These are phyloP conservation scores for Fusarium duplospermum DNA, from an alignment of 2,329 filamentous ascomycete species.

Conservation along the genomic window DNA sequence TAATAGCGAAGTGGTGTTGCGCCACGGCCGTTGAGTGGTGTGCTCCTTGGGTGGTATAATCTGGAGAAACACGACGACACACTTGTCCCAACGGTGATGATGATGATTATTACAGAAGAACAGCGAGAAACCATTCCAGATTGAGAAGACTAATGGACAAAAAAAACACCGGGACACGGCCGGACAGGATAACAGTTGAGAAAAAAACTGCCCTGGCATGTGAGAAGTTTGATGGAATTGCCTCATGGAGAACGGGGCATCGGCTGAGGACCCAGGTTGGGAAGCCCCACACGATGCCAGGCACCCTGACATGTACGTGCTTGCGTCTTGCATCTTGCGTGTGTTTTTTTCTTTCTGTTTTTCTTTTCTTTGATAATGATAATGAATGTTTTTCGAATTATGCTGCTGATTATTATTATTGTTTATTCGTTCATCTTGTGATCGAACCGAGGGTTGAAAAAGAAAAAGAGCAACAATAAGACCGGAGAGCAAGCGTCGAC, in stretches of 20 bases:
- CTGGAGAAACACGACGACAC: neutral
- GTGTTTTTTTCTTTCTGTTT: neutral
- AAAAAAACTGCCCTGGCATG: conserved; percentile 20
- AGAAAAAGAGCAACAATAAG: neutral
- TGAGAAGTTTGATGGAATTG: conserved; percentile 41
- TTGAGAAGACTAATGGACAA: conserved; percentile 11
- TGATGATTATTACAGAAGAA: neutral
- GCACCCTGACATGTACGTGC: conserved; percentile 34
- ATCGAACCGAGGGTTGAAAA: neutral
- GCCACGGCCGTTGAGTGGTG: conserved; percentile 29
- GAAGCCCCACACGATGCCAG: conserved; percentile 38
- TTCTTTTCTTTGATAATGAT: neutral
- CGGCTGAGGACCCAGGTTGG: conserved; percentile 41
- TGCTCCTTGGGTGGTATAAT: neutral
- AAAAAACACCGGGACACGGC: conserved; percentile 5
- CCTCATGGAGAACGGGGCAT: conserved; percentile 43
- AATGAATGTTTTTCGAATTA: neutral
- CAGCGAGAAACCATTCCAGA: neutral
- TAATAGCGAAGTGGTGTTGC: conserved; percentile 28
- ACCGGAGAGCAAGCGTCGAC: neutral
- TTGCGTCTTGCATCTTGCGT: conserved; percentile 37
- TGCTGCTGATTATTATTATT: neutral
- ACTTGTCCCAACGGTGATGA: neutral
- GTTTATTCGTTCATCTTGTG: neutral
- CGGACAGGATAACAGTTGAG: neutral